Conservation (phyloP, 2,329 filamentous ascomycete genomes). For the Claviceps paspali region DNA sequence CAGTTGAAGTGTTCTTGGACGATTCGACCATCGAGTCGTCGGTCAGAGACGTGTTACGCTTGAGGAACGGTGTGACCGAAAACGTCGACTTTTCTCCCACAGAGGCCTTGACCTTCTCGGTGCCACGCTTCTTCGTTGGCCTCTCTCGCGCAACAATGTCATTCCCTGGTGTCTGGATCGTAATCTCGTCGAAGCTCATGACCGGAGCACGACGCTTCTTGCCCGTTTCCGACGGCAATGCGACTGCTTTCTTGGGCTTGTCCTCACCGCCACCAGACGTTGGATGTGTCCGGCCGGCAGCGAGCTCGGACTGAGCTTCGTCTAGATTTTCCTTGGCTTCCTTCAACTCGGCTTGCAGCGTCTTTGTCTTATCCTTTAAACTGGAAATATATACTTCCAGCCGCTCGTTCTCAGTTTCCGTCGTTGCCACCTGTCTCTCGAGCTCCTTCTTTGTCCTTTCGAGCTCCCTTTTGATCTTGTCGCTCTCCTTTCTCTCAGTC, state of each 20-base stretch:
- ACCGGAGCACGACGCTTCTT: constrained; percentile 33
- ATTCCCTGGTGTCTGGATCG: constrained; percentile 32
- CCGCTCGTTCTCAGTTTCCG: constrained; percentile 44
- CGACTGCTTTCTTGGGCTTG: constrained; percentile 10
- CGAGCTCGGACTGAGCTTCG: constrained; percentile 12
- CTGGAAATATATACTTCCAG: constrained; percentile 57
- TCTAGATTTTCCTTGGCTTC: constrained; percentile 33
- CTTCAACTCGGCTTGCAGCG: constrained; percentile 59
- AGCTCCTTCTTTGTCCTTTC: constrained; percentile 29
- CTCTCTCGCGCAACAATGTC: constrained; percentile 25
- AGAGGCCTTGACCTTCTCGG: constrained; percentile 25
- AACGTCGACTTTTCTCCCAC: constrained; percentile 82
- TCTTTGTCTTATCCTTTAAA: constrained; percentile 53
- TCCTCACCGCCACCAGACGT: constrained; percentile 8
- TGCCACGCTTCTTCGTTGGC: constrained; percentile 38
- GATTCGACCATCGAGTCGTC: constrained; percentile 19
- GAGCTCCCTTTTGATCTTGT: constrained; percentile 31
- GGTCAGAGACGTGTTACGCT: constrained; percentile 46
- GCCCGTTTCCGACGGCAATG: constrained; percentile 17
- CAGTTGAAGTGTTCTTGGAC: constrained; percentile 9
- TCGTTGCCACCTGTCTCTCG: constrained; percentile 42
- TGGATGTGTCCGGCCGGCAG: constrained; percentile 4
- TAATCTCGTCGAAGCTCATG: constrained; percentile 27
- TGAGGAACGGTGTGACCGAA: constrained; percentile 87
- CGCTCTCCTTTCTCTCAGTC: constrained; percentile 28